A percentile compares a stretch with the other conserved stretches of the same genome.
These are phyloP conservation scores for Fomitiporia mediterranea DNA, from an alignment of 1,284 basidiomycete species.

Conservation along the genomic window DNA sequence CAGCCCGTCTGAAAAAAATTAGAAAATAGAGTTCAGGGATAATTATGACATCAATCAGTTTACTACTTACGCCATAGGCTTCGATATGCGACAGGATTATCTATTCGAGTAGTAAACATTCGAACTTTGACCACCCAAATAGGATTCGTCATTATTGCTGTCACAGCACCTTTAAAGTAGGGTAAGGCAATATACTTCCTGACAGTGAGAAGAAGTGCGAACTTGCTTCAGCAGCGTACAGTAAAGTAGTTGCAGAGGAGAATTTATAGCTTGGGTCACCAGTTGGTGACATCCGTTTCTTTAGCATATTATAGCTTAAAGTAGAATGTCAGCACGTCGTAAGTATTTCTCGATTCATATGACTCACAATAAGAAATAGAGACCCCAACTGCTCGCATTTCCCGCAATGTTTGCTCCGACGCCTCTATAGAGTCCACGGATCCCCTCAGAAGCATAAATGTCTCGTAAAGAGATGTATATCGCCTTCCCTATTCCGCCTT, in stretches of 20 bases:
- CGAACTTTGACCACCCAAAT: slow-evolving; percentile 98
- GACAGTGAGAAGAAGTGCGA: slow-evolving; percentile 37
- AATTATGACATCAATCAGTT: slow-evolving; percentile 11
- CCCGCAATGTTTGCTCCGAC: slow-evolving; percentile 90
- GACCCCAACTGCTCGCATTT: slow-evolving; percentile 96
- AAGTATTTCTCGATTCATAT: background rate
- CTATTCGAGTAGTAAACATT: slow-evolving; percentile 83
- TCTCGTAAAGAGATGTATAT: slow-evolving; percentile 75
- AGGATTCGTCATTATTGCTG: slow-evolving; percentile 94
- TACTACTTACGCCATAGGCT: slow-evolving; percentile 66
- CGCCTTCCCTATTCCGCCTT: slow-evolving; percentile 63
- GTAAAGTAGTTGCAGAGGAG: slow-evolving; percentile 76
- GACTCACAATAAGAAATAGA: slow-evolving; percentile 96
- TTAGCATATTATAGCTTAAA: slow-evolving; percentile 89
- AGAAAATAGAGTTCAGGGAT: background rate
- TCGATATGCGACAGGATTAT: slow-evolving; percentile 68
- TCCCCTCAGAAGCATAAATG: slow-evolving; percentile 76
- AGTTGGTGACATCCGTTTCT: slow-evolving; percentile 55
- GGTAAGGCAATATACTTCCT: slow-evolving; percentile 20
- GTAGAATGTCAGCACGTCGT: slow-evolving; percentile 8
- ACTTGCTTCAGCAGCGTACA: slow-evolving; percentile 96
- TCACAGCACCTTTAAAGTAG: slow-evolving; percentile 68
- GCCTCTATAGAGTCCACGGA: slow-evolving; percentile 87
- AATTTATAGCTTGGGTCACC: slow-evolving; percentile 54
- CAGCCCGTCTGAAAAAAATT: slow-evolving; percentile 65